Evolutionary conservation across 805 yeast species (phyloP).

Genomic region (Spathaspora passalidarum): DNA sequence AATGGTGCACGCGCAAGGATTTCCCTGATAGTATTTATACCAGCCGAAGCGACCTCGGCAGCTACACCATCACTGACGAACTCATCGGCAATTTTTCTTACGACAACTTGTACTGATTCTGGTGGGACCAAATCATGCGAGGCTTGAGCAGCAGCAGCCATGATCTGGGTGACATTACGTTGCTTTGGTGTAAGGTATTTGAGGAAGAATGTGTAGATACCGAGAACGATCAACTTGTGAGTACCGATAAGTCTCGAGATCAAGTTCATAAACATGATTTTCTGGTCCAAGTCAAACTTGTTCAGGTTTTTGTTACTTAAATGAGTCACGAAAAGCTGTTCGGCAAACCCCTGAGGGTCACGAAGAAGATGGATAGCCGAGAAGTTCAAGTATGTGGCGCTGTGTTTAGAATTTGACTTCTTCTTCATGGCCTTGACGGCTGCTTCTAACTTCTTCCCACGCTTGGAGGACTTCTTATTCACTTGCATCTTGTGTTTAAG

Average conservation of each 20-base stretch:
- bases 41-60: slow-evolving; percentile 97
- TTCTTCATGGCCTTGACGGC: slow-evolving; percentile 71
- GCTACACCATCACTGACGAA: slow-evolving; percentile 98
- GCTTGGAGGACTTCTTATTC: slow-evolving; percentile 77
- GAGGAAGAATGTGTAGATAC: slow-evolving; percentile 83
- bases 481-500: slow-evolving; percentile 78
- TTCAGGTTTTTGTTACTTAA: slow-evolving; percentile 66
- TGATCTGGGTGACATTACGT: slow-evolving; percentile 86
- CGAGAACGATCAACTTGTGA: slow-evolving; percentile 87
- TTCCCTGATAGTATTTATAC: slow-evolving; percentile 92
- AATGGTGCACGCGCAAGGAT: slow-evolving; percentile 90
- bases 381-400: slow-evolving; percentile 77
- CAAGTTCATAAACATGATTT: slow-evolving; percentile 81
- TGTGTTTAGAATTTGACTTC: slow-evolving; percentile 51
- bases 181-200: slow-evolving; percentile 94
- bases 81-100: slow-evolving; percentile 93
- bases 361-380: slow-evolving; percentile 91
- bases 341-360: slow-evolving; percentile 98
- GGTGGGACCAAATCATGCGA: slow-evolving; percentile 98
- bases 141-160: slow-evolving; percentile 97
- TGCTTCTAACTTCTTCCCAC: slow-evolving; percentile 73
- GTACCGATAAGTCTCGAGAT: slow-evolving; percentile 89
- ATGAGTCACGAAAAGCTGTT: slow-evolving; percentile 69
- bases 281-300: slow-evolving; percentile 81
- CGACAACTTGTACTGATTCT: slow-evolving; percentile 74